These are phyloP conservation scores for Coffea canephora DNA, from an alignment of 257 asterid genomes.

Conservation along the genomic window DNA sequence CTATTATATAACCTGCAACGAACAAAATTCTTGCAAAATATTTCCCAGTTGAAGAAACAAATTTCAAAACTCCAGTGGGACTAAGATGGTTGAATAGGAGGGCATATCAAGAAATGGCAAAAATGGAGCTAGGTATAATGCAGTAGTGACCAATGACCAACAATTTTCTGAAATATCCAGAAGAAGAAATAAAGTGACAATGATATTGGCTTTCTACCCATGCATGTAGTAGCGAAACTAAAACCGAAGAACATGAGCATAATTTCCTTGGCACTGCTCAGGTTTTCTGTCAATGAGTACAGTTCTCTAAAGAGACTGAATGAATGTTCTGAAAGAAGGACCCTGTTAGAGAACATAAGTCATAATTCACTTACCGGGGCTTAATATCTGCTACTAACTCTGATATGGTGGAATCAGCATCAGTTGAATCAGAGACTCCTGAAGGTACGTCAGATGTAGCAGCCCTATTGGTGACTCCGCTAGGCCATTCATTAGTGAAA, in stretches of 20 bases:
- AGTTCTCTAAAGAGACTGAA: not conserved
- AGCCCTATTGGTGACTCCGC: slow-evolving; percentile 57
- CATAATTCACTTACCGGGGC: slow-evolving; percentile 68
- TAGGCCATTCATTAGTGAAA: slow-evolving; percentile 93
- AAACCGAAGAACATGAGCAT: not conserved
- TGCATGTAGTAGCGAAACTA: slow-evolving; percentile 1
- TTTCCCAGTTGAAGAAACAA: slow-evolving; percentile 6
- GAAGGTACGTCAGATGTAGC: slow-evolving; percentile 58
- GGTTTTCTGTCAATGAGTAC: not conserved
- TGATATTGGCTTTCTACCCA: not conserved
- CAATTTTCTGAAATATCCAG: not conserved
- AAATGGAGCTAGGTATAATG: too few relatives aligned
- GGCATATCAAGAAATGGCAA: not conserved
- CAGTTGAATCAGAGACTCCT: slow-evolving; percentile 51
- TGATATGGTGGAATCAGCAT: slow-evolving; percentile 57
- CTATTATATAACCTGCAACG: not conserved
- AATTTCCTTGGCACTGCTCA: not conserved
- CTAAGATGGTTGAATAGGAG: not conserved
- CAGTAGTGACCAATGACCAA: not conserved
- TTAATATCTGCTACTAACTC: slow-evolving; percentile 86
- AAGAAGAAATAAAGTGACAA: not conserved
- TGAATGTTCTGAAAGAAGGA: not conserved
- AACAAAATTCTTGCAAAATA: not conserved
- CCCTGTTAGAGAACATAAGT: not conserved
- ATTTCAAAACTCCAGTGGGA: not conserved